These are phyloP conservation scores for Anthostomella pinea DNA, from an alignment of 2,329 filamentous ascomycete genomes.

Conservation along the genomic window DNA sequence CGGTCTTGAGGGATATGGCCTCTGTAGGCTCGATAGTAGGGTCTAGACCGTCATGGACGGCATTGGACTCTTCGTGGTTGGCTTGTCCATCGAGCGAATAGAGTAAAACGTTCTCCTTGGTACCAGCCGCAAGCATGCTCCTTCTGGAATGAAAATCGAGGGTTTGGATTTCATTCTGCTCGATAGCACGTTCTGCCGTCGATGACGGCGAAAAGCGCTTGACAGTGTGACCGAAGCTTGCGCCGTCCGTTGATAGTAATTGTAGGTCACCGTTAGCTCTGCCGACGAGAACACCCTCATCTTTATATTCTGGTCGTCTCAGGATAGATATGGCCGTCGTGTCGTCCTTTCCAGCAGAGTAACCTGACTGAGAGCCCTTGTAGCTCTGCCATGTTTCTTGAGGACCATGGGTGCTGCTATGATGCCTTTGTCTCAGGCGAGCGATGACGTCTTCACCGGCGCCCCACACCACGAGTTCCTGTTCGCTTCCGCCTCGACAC, in stretches of 20 bases:
- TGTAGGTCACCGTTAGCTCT: constrained; percentile 49
- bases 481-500: constrained; percentile 26
- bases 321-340: constrained; percentile 47
- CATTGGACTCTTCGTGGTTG: constrained; percentile 6
- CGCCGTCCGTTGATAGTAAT: constrained; percentile 39
- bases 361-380: constrained; percentile 38
- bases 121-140: constrained; percentile 33
- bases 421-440: constrained; percentile 35
- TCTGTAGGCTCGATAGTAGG: constrained; percentile 16
- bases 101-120: constrained; percentile 33
- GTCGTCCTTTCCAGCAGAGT: constrained; percentile 46
- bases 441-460: constrained; percentile 51
- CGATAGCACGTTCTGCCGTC: constrained; percentile 3
- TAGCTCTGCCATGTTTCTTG: constrained; percentile 37
- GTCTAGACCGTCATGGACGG: constrained; percentile 5
- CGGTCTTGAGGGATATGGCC: constrained; percentile 19
- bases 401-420: constrained; percentile 9
- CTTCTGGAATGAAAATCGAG: constrained; percentile 31
- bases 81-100: constrained; percentile 34
- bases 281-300: constrained; percentile 41
- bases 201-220: constrained; percentile 19
- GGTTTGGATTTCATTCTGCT: constrained; percentile 34
- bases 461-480: constrained; percentile 50
- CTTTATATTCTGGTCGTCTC: constrained; percentile 27
- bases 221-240: constrained; percentile 30